These are phyloP conservation scores for Termitomyces sp. DNA, from an alignment of 768 basidiomycete species.

Conservation along the genomic window DNA sequence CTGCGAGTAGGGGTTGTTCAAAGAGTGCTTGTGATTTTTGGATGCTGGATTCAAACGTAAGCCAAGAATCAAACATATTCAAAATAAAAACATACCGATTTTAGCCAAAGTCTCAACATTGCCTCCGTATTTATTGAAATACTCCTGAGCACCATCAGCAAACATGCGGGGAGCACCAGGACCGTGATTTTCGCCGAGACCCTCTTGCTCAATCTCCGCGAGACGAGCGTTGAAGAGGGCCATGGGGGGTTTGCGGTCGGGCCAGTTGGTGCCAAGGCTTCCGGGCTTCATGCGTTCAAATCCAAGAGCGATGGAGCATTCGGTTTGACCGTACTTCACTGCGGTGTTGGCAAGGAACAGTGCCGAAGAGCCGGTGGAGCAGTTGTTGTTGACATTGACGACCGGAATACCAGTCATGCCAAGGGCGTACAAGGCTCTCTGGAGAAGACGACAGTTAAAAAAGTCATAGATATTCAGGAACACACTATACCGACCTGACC, in stretches of 20 bases:
- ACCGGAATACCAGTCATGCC: conserved; percentile 83
- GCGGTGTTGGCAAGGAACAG: conserved; percentile 68
- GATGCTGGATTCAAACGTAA: conserved; percentile 38
- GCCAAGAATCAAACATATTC: not conserved
- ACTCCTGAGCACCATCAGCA: conserved; percentile 69
- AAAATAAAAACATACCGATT: conserved; percentile 47
- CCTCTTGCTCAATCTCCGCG: conserved; percentile 40
- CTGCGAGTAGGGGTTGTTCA: conserved; percentile 83
- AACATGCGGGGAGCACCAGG: conserved; percentile 73
- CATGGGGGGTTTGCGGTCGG: conserved; percentile 46
- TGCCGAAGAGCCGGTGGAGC: conserved; percentile 77
- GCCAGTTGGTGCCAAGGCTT: conserved; percentile 61
- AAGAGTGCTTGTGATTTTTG: conserved; percentile 80
- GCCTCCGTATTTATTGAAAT: conserved; percentile 70
- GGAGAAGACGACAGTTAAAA: not conserved
- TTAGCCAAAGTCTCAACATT: conserved; percentile 62
- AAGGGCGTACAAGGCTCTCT: conserved; percentile 78
- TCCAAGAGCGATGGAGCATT: conserved; percentile 78
- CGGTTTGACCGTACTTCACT: conserved; percentile 62
- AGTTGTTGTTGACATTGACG: conserved; percentile 85
- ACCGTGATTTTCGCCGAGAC: conserved; percentile 56
- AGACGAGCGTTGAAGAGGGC: conserved; percentile 36
- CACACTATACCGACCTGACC: conserved; percentile 48
- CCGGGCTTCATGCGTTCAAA: conserved; percentile 84
- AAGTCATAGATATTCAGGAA: not conserved